These are phyloP conservation scores for Tremellales sp. DNA, from an alignment of 1,284 basidiomycete genomes.

Conservation along the genomic window DNA sequence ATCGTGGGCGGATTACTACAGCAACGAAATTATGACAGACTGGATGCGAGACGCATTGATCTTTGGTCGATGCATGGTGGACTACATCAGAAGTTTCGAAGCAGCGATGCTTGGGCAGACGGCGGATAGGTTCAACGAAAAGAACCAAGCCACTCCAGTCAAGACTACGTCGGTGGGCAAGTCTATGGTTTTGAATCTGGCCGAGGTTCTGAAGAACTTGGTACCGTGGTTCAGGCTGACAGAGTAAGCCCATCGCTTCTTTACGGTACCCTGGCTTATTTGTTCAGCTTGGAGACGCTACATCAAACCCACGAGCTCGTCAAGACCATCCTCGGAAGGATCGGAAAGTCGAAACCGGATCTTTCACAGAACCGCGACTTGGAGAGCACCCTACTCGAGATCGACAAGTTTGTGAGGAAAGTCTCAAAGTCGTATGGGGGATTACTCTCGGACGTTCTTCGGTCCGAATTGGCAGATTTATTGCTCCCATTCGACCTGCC, in stretches of 20 bases:
- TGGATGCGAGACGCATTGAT: constrained; percentile 98
- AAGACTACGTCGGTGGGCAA: constrained; percentile 54
- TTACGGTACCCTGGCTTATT: constrained; percentile 4
- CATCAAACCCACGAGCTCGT: constrained; percentile 81
- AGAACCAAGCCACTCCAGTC: constrained; percentile 33
- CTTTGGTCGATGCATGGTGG: constrained; percentile 77
- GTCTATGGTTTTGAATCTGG: constrained; percentile 71
- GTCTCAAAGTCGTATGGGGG: constrained; percentile 37
- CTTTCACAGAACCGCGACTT: constrained; percentile 24
- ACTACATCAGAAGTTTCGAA: constrained; percentile 74
- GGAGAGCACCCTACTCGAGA: constrained; percentile 32
- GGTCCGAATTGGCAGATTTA: constrained; percentile 47
- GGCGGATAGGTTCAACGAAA: constrained; percentile 7
- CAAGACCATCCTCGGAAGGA: constrained; percentile 65
- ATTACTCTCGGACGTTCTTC: constrained; percentile 43
- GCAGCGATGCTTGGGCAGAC: constrained; percentile 54
- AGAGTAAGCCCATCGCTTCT: constrained; percentile 51
- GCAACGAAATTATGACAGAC: constrained; percentile 75
- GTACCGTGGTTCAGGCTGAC: constrained; percentile 83
- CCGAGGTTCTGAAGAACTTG: constrained; percentile 71
- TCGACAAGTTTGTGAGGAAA: constrained; percentile 47
- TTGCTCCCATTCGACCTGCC: constrained; percentile 36
- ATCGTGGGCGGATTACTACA: constrained; percentile 73
- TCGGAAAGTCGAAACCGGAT: constrained; percentile 30
- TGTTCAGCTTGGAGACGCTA: constrained; percentile 62